Evolutionary conservation across 108 stramenopile genomes (phyloP).

Genomic region (Nitzschia palea): DNA sequence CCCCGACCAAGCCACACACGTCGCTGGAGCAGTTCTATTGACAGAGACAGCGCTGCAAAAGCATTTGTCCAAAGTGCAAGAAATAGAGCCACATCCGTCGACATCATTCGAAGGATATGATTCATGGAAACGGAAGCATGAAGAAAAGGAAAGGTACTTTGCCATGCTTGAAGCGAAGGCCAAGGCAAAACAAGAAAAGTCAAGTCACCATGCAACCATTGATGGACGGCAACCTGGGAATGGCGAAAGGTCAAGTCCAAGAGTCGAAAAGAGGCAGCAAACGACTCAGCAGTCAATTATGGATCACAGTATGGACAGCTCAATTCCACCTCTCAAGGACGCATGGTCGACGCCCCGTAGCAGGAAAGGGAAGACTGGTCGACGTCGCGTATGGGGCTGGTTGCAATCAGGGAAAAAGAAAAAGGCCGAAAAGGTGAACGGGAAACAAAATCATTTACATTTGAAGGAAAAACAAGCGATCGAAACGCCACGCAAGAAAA

Average conservation of each 20-base stretch:
- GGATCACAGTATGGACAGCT: slow-evolving; percentile 6
- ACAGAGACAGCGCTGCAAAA: slow-evolving; percentile 19
- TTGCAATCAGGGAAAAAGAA: background rate
- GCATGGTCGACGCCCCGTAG: background rate
- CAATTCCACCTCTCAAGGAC: background rate
- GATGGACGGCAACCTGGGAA: background rate
- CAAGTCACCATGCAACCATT: background rate
- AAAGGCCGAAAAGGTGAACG: background rate
- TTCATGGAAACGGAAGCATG: slow-evolving; percentile 25
- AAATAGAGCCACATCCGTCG: background rate
- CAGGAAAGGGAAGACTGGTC: background rate
- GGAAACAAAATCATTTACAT: background rate
- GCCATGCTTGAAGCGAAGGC: slow-evolving; percentile 6
- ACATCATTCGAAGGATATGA: slow-evolving; percentile 10
- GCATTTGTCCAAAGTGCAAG: slow-evolving; percentile 4
- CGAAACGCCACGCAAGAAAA: background rate
- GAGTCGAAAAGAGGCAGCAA: background rate
- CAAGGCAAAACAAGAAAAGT: background rate
- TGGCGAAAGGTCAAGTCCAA: background rate
- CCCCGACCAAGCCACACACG: background rate
- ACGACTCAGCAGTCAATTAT: background rate
- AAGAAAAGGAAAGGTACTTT: slow-evolving; percentile 7
- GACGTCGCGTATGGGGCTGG: background rate
- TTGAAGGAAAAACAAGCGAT: background rate
- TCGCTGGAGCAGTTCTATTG: slow-evolving; percentile 13